Base-by-base conservation (phyloP, 768 basidiomycete genomes). In the Cantharellus anzutake region DNA sequence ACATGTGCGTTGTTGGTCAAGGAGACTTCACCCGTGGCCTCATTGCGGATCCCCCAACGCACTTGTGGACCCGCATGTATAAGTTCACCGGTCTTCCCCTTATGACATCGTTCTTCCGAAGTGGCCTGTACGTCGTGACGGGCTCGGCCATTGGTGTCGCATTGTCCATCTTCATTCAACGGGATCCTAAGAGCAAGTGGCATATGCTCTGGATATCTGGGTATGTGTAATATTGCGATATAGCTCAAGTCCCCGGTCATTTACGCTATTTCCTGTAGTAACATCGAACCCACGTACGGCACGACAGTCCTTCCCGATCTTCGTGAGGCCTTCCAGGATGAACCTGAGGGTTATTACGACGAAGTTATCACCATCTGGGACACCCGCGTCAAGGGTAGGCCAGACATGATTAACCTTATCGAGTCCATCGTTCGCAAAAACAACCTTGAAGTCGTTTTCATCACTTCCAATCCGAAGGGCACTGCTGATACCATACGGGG, bases 11-110 rank as follows among this genome's bases (percentile, higher is more conserved):
- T 29, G 44, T 48, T 29, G 44, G 44, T 29, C 44, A 48, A 29
- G 80, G 79, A 41, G 80, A 81, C 65, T 81, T 79, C 79, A 81
- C 79, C 1, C 68, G 67, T 40, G 73, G 76, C 60, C 71, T 75
- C 63, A 80, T 81, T 59, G 66, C 61, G 16, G 71, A 78, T 53
- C 79, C 80, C 4, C 78, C 80, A 0, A 74, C 70, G 38, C 61
- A 75, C 58, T 65, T 82, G 40, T 82, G 78, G 78, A 48, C 44
- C 29, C 44, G 44, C 44, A 11, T 11, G 29, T 48, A 48, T 48
- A 48, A 48, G 29, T 48, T 48, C 44, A 29, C 29, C 44, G 44
- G 44, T 11, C 44, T 48, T 11, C 44, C 44, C 11, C 29, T 11
- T 29, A 48, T 48, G 44, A 11, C 11, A 11, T 11, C 11, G 11